phyloP scores from a whole-genome alignment of 2,329 filamentous ascomycete genomes.

The Alternaria sp. region DNA sequence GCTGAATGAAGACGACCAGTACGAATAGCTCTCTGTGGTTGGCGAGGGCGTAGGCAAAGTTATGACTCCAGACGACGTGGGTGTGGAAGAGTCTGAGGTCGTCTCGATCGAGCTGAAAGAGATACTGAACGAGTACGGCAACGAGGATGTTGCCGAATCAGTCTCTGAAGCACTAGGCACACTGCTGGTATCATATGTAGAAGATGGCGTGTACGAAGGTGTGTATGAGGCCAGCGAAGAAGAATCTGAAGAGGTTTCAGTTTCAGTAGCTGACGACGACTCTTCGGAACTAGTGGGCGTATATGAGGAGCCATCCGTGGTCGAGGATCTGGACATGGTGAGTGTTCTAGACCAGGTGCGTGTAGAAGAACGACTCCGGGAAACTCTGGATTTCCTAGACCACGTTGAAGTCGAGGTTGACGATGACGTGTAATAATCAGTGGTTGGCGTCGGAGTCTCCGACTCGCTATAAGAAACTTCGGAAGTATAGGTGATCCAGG shows the following conservation, averaged over 20 bases:
- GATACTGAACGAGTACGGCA: background rate
- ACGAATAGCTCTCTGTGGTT: background rate
- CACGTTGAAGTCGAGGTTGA: background rate
- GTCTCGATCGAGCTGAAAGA: background rate
- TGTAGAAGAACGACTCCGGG: background rate
- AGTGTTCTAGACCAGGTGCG: conserved; percentile 6
- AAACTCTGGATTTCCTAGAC: background rate
- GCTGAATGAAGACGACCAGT: background rate
- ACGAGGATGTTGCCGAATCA: background rate
- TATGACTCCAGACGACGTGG: background rate
- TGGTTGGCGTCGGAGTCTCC: background rate
- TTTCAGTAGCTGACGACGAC: background rate
- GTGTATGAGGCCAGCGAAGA: background rate
- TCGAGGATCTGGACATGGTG: conserved; percentile 1
- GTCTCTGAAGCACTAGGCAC: conserved; percentile 1
- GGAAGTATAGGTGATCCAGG: conserved; percentile 9
- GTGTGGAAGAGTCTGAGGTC: background rate
- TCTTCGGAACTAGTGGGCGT: background rate
- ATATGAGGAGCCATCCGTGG: background rate
- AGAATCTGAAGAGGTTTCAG: background rate
- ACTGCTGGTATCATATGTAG: background rate
- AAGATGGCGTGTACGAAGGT: background rate
- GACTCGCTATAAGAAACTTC: background rate
- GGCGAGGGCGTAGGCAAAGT: background rate
- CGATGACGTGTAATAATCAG: background rate